Percentiles rank a stretch among this genome's conserved stretches.
phyloP scores from a whole-genome alignment of 306 rosid species.

The Lathyrus tuberosus region DNA sequence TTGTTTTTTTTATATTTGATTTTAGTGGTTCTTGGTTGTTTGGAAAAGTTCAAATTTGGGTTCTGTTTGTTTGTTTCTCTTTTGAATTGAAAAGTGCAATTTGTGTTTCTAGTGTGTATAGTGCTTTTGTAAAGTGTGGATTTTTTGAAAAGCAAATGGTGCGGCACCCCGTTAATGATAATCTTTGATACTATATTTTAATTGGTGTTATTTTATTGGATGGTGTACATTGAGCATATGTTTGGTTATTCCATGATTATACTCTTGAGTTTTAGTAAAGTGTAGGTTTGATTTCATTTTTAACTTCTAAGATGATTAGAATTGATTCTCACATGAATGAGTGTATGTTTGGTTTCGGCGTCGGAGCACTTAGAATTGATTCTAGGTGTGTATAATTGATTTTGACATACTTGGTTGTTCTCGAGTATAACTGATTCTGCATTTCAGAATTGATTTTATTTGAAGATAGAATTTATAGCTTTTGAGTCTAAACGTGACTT shows the following conservation, averaged over 20 bases:
- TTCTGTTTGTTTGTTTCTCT: constrained; percentile 11
- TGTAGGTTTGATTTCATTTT: neutral
- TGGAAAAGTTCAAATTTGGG: constrained; percentile 12
- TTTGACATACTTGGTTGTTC: neutral
- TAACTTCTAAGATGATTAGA: too few species aligned
- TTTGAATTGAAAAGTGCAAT: neutral
- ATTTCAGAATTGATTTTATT: neutral
- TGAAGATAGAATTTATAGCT: too few species aligned
- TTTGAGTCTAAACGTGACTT: neutral
- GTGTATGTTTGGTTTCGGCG: too few species aligned
- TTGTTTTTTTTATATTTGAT: constrained; percentile 30
- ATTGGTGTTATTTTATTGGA: constrained; percentile 1
- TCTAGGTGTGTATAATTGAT: neutral
- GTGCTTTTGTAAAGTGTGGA: constrained; percentile 21
- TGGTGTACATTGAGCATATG: neutral
- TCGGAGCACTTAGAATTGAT: too few species aligned
- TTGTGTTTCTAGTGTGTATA: neutral
- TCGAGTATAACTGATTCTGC: neutral
- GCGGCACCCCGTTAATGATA: constrained; percentile 33
- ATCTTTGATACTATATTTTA: constrained; percentile 9
- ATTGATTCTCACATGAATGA: too few species aligned
- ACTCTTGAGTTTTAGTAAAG: neutral
- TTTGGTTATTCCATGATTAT: neutral
- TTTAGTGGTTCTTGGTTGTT: constrained; percentile 20
- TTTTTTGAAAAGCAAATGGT: constrained; percentile 19